Percentiles rank a stretch among this genome's conserved stretches.
These are phyloP conservation scores for Phaeodactylum tricornutum DNA, from an alignment of 108 stramenopile genomes.

Conservation along the genomic window DNA sequence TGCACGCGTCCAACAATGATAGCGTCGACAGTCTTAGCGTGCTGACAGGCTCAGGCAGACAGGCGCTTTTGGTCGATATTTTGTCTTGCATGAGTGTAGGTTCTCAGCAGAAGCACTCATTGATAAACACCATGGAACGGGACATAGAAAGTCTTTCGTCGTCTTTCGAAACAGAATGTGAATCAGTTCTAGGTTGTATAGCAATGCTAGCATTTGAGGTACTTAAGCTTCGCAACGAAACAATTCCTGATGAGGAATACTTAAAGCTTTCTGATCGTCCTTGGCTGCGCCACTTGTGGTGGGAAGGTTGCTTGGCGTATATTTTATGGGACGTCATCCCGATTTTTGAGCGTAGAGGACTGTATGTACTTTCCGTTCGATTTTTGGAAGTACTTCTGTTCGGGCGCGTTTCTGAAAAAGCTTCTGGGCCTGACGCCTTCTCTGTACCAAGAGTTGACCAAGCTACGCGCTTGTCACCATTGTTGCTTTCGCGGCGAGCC, in stretches of 20 bases:
- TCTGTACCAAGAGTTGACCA: neutral
- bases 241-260: slow-evolving; percentile 9
- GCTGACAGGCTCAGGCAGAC: too few species aligned
- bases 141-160: too few species aligned
- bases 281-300: slow-evolving; percentile 75
- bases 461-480: slow-evolving; percentile 2
- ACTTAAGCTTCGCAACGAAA: slow-evolving; percentile 21
- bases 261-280: slow-evolving; percentile 17
- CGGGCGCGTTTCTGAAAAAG: slow-evolving; percentile 3
- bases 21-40: too few species aligned
- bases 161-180: too few species aligned
- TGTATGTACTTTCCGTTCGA: slow-evolving; percentile 31
- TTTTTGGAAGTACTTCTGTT: slow-evolving; percentile 34
- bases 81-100: too few species aligned
- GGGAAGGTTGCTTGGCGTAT: slow-evolving; percentile 64
- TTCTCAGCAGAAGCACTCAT: too few species aligned
- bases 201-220: slow-evolving; percentile 32
- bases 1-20: too few species aligned
- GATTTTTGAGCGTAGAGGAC: slow-evolving; percentile 49
- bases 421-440: too few species aligned
- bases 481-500: slow-evolving; percentile 46
- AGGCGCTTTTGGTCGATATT: too few species aligned
- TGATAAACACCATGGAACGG: too few species aligned
- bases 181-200: slow-evolving; percentile 40
- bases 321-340: slow-evolving; percentile 66